Evolutionary conservation across 495 filamentous ascomycete species (phyloP).

Genomic region (Xeromyces bisporus): DNA sequence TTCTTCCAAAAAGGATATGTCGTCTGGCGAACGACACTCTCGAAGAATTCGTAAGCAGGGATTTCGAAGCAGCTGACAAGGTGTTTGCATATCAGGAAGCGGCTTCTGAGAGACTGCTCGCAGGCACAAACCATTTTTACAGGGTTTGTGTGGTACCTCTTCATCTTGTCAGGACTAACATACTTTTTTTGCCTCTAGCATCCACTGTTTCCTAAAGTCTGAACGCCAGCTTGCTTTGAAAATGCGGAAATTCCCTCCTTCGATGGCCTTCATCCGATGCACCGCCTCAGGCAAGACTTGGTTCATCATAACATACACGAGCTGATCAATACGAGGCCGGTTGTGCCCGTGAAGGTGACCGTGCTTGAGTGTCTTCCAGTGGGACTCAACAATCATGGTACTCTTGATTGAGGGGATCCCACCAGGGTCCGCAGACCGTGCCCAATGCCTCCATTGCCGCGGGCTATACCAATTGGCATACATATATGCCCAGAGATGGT

Average conservation of each 20-base stretch:
- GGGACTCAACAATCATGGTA: constrained; percentile 2
- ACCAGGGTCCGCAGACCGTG: too few species aligned
- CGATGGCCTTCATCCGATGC: constrained; percentile 3
- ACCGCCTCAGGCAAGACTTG: constrained; percentile 1
- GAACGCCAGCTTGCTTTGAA: constrained; percentile 5
- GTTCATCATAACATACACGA: constrained; percentile 1
- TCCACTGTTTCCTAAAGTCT: constrained; percentile 4
- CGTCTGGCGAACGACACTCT: too few species aligned
- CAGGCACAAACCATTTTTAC: constrained; percentile 4
- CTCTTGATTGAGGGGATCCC: too few species aligned
- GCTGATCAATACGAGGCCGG: constrained; percentile 1
- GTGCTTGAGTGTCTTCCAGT: constrained; percentile 1
- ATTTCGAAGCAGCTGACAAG: too few species aligned
- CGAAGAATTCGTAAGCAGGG: too few species aligned
- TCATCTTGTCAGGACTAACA: constrained; percentile 2
- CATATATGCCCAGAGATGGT: constrained; percentile 1
- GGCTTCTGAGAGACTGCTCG: constrained; percentile 2
- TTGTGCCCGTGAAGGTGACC: constrained; percentile 1
- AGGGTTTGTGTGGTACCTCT: constrained; percentile 4
- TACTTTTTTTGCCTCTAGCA: constrained; percentile 2
- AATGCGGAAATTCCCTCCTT: constrained; percentile 2
- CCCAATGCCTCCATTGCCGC: constrained; percentile 1
- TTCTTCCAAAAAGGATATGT: too few species aligned
- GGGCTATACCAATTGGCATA: constrained; percentile 2
- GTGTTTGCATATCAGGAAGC: constrained; percentile 4